These are phyloP conservation scores for Botrytis paeoniae DNA, from an alignment of 2,329 filamentous ascomycete genomes.

Conservation along the genomic window DNA sequence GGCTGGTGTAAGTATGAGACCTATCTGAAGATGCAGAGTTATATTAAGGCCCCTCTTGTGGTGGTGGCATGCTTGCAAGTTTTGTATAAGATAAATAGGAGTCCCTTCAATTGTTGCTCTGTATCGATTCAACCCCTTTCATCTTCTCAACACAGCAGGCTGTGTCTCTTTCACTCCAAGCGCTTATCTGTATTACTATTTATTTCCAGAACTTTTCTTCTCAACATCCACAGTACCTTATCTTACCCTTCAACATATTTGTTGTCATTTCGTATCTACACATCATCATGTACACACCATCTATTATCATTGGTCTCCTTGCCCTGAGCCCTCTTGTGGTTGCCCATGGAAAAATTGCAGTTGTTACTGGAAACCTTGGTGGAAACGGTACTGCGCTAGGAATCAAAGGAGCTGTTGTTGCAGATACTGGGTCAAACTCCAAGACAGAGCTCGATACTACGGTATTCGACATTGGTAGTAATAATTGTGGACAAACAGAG, in stretches of 20 bases:
- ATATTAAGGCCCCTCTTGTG: not conserved
- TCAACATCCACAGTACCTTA: not conserved
- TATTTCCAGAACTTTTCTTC: not conserved
- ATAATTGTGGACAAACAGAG: slow-evolving; percentile 27
- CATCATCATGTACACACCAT: slow-evolving; percentile 2
- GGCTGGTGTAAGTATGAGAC: not conserved
- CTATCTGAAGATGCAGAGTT: not conserved
- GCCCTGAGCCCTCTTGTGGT: slow-evolving; percentile 54
- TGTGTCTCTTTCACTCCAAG: not conserved
- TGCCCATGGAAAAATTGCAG: slow-evolving; percentile 47
- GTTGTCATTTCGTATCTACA: not conserved
- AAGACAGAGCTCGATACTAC: slow-evolving; percentile 47
- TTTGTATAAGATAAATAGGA: not conserved
- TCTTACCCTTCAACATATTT: not conserved
- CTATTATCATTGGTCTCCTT: slow-evolving; percentile 37
- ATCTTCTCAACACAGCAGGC: not conserved
- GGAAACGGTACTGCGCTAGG: slow-evolving; percentile 45
- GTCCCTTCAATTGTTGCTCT: not conserved
- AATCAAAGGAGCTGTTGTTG: slow-evolving; percentile 43
- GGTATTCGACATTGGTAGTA: slow-evolving; percentile 39
- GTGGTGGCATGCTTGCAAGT: not conserved
- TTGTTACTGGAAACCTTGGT: slow-evolving; percentile 38
- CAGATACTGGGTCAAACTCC: slow-evolving; percentile 42
- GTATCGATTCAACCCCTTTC: not conserved
- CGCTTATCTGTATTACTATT: not conserved